A percentile compares a stretch with the other conserved stretches of the same genome.
phyloP scores from a whole-genome alignment of 2,329 filamentous ascomycete species.

The Sporothrix variecibatus region DNA sequence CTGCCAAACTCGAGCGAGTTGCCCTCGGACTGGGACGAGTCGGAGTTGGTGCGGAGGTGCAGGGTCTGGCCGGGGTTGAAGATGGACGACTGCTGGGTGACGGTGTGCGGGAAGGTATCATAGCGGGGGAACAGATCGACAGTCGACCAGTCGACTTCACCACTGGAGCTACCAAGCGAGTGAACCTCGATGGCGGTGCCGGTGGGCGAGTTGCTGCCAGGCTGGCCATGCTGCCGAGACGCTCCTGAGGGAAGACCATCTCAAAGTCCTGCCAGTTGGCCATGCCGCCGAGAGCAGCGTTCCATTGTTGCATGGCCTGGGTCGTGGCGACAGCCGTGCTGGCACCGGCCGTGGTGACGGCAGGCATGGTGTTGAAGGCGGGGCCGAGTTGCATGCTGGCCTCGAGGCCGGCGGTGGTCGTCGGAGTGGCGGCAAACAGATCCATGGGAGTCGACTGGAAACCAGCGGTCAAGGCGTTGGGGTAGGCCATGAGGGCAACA shows the following conservation, averaged over 20 bases:
- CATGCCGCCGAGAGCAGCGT: constrained; percentile 51
- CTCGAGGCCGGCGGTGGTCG: constrained; percentile 63
- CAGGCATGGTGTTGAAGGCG: constrained; percentile 60
- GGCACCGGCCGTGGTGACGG: constrained; percentile 52
- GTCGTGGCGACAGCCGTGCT: constrained; percentile 46
- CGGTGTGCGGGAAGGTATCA: constrained; percentile 63
- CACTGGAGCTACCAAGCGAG: constrained; percentile 80
- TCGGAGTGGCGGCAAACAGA: constrained; percentile 61
- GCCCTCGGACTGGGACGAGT: constrained; percentile 76
- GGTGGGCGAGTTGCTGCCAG: constrained; percentile 67
- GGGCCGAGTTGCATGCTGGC: constrained; percentile 63
- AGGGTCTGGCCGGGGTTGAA: constrained; percentile 92
- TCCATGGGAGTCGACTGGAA: constrained; percentile 60
- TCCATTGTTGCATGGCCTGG: constrained; percentile 61
- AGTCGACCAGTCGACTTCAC: constrained; percentile 65
- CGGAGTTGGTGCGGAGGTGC: constrained; percentile 82
- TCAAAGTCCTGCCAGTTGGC: constrained; percentile 81
- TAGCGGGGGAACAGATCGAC: constrained; percentile 75
- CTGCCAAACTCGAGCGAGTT: constrained; percentile 70
- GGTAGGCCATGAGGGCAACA: constrained; percentile 51
- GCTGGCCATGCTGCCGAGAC: constrained; percentile 41
- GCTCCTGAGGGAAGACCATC: constrained; percentile 44
- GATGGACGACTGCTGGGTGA: constrained; percentile 60
- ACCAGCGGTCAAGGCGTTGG: constrained; percentile 47
- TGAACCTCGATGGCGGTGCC: constrained; percentile 83